Evolutionary conservation across 169 alveolate species (phyloP).

Genomic region (Theileria annulata): DNA sequence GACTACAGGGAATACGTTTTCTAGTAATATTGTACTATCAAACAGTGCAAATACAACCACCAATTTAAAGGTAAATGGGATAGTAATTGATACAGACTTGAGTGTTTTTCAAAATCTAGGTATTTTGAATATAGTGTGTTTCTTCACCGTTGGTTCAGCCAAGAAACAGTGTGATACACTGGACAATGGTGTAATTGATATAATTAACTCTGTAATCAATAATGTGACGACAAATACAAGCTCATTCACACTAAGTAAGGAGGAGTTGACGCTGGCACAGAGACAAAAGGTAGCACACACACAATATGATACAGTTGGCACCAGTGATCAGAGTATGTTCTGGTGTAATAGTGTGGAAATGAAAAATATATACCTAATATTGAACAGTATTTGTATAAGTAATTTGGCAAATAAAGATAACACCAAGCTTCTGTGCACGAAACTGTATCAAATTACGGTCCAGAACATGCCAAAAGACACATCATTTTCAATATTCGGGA

Average conservation of each 20-base stretch:
- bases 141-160: neutral
- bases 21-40: neutral
- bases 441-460: neutral
- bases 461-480: constrained; percentile 14
- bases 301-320: neutral
- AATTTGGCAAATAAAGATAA: neutral
- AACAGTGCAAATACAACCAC: neutral
- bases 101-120: constrained; percentile 10
- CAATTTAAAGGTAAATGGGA: neutral
- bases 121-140: neutral
- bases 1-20: neutral
- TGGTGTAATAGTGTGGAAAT: constrained; percentile 5
- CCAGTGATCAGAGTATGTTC: neutral
- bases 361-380: neutral
- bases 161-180: neutral
- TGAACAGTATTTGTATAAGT: constrained; percentile 16
- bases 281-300: neutral
- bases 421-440: neutral
- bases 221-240: neutral
- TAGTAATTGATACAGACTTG: constrained; percentile 14
- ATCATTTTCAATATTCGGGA: constrained; percentile 31
- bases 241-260: neutral
- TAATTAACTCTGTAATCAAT: neutral
- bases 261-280: neutral
- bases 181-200: neutral